Percentiles rank a stretch among this genome's conserved stretches.
phyloP scores from a whole-genome alignment of 352 stramenopile species.

The Phytophthora multivora region DNA sequence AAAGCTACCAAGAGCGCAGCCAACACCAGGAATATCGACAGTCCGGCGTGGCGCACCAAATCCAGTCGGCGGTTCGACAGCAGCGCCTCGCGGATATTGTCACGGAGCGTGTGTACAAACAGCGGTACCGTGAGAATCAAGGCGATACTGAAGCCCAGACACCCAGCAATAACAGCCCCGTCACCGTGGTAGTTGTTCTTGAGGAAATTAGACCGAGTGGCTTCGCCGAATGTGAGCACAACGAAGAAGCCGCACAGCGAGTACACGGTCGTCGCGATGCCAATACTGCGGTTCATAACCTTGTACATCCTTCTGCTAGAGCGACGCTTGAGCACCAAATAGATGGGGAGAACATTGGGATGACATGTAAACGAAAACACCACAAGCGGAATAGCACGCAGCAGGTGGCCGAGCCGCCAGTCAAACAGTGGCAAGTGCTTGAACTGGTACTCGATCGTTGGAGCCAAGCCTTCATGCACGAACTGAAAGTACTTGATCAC shows the following conservation, averaged over 20 bases:
- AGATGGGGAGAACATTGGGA: conserved; percentile 89
- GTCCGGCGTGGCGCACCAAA: conserved; percentile 44
- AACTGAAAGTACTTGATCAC: conserved; percentile 92
- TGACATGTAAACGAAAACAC: conserved; percentile 91
- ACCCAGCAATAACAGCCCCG: conserved; percentile 66
- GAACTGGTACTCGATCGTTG: conserved; percentile 73
- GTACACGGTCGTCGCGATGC: conserved; percentile 77
- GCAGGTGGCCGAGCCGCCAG: conserved; percentile 59
- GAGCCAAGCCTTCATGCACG: conserved; percentile 66
- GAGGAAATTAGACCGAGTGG: conserved; percentile 85
- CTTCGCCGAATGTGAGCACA: conserved; percentile 84
- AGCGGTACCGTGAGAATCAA: conserved; percentile 85
- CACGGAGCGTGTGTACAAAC: conserved; percentile 85
- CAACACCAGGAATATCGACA: conserved; percentile 66
- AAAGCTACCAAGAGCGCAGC: conserved; percentile 65
- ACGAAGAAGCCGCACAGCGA: conserved; percentile 81
- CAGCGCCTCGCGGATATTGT: conserved; percentile 81
- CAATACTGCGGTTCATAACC: conserved; percentile 87
- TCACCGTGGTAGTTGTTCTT: conserved; percentile 88
- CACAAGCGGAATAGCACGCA: conserved; percentile 80
- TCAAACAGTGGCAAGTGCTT: conserved; percentile 79
- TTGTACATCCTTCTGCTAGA: conserved; percentile 89
- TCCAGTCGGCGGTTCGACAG: conserved; percentile 56
- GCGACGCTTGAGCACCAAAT: conserved; percentile 85
- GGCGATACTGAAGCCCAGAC: conserved; percentile 81